These are phyloP conservation scores for Pseudozyma sp. DNA, from an alignment of 1,284 basidiomycete genomes.

Conservation along the genomic window DNA sequence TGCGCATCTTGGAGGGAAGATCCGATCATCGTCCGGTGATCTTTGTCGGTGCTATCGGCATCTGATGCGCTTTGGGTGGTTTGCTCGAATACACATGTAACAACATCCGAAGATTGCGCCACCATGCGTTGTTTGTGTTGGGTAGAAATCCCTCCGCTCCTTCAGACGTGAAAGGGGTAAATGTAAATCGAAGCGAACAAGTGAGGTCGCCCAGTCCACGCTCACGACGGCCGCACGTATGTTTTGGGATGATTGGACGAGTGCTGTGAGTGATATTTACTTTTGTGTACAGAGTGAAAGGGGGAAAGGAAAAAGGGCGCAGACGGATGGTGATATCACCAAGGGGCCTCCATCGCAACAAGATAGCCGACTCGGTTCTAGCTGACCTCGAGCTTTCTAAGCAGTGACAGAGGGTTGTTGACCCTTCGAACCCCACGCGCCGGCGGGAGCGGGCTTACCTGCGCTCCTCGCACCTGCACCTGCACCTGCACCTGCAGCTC, in stretches of 20 bases:
- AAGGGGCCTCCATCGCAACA: background rate
- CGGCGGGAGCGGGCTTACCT: slow-evolving; percentile 1
- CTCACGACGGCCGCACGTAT: no score
- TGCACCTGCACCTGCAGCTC: background rate
- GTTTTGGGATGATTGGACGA: no score
- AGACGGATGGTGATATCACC: background rate
- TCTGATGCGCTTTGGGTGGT: slow-evolving; percentile 13
- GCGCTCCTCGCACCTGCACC: no score
- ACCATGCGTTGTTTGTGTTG: no score
- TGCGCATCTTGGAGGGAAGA: slow-evolving; percentile 77
- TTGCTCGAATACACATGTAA: no score
- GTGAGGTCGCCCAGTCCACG: no score
- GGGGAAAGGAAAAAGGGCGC: background rate
- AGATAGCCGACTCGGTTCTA: background rate
- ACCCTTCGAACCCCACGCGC: slow-evolving; percentile 16
- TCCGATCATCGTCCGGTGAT: slow-evolving; percentile 77
- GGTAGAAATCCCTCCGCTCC: no score
- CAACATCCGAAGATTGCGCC: no score
- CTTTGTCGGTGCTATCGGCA: slow-evolving; percentile 57
- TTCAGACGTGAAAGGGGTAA: no score
- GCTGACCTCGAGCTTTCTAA: background rate
- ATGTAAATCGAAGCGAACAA: no score
- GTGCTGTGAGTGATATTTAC: slow-evolving; percentile 2
- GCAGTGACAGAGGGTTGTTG: background rate
- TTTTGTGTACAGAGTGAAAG: background rate